phyloP scores from a whole-genome alignment of 2,329 filamentous ascomycete genomes.

The Colletotrichum cereale region DNA sequence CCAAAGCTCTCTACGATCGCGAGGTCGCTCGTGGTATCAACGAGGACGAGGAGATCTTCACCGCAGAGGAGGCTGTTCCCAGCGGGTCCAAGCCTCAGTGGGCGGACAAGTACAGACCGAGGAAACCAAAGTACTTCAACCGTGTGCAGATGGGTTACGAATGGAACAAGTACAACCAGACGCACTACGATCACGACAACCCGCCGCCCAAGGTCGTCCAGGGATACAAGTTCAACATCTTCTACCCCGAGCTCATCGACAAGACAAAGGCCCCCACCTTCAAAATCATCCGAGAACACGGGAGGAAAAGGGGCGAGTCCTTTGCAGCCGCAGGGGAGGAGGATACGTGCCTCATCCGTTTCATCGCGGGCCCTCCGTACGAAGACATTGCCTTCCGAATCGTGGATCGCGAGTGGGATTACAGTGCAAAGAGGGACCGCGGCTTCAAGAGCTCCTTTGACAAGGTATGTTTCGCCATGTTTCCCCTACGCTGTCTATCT shows the following conservation, averaged over 20 bases:
- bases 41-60: slow-evolving; percentile 96
- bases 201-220: slow-evolving; percentile 98
- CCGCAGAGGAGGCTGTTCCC: slow-evolving; percentile 84
- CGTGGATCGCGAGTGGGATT: slow-evolving; percentile 99
- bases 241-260: slow-evolving; percentile 97
- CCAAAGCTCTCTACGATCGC: slow-evolving; percentile 89
- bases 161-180: slow-evolving; percentile 99
- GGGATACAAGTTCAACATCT: slow-evolving; percentile 99
- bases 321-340: slow-evolving; percentile 95
- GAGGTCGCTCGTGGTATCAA: slow-evolving; percentile 91
- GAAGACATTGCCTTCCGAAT: slow-evolving; percentile 98
- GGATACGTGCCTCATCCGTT: slow-evolving; percentile 96
- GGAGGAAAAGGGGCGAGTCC: slow-evolving; percentile 88
- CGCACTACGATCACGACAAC: slow-evolving; percentile 98
- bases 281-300: slow-evolving; percentile 93
- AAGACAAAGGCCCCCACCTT: slow-evolving; percentile 95
- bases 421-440: slow-evolving; percentile 92
- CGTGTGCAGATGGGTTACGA: slow-evolving; percentile 99
- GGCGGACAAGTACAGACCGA: slow-evolving; percentile 86
- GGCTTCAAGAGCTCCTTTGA: slow-evolving; percentile 98
- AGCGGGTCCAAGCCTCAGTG: slow-evolving; percentile 77
- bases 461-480: slow-evolving; percentile 71
- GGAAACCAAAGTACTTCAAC: slow-evolving; percentile 98
- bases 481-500: neutral
- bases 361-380: slow-evolving; percentile 95